phyloP scores from a whole-genome alignment of 106 monocot genomes.

The Dendrobium nobile region DNA sequence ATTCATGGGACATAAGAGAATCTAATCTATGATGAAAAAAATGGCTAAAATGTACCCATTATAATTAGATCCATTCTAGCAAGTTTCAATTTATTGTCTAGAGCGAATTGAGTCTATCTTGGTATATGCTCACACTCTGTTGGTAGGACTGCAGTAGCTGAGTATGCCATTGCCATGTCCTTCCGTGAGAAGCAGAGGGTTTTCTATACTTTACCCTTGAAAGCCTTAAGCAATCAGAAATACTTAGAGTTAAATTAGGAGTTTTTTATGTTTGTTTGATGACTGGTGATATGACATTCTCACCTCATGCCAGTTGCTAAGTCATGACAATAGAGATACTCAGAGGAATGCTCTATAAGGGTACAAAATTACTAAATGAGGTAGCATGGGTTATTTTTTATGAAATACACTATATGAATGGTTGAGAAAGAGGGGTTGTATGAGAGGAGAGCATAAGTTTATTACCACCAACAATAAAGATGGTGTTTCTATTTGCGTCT shows the following conservation, averaged over 20 bases:
- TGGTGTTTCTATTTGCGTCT: constrained; percentile 93
- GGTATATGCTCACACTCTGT: constrained; percentile 94
- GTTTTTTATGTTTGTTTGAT: constrained; percentile 89
- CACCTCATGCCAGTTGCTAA: constrained; percentile 86
- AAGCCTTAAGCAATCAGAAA: constrained; percentile 98
- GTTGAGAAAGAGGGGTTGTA: constrained; percentile 93
- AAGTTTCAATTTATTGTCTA: constrained; percentile 73
- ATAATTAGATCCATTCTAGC: constrained; percentile 83
- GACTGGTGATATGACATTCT: constrained; percentile 91
- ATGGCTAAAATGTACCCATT: constrained; percentile 93
- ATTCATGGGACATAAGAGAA: constrained; percentile 63
- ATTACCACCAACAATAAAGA: constrained; percentile 87
- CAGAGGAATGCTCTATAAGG: constrained; percentile 89
- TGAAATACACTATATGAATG: constrained; percentile 99
- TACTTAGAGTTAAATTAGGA: constrained; percentile 85
- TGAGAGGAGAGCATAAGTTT: constrained; percentile 99
- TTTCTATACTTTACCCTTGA: constrained; percentile 90
- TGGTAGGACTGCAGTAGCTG: constrained; percentile 92
- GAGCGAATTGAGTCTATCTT: constrained; percentile 86
- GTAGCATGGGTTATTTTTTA: constrained; percentile 98
- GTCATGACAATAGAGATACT: constrained; percentile 99
- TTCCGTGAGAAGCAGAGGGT: constrained; percentile 92
- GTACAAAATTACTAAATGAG: constrained; percentile 89
- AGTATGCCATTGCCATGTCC: constrained; percentile 97
- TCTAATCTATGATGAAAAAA: constrained; percentile 48